A percentile compares a stretch with the other conserved stretches of the same genome.
Evolutionary conservation across 805 yeast genomes (phyloP).

Genomic region (Candida verbasci): DNA sequence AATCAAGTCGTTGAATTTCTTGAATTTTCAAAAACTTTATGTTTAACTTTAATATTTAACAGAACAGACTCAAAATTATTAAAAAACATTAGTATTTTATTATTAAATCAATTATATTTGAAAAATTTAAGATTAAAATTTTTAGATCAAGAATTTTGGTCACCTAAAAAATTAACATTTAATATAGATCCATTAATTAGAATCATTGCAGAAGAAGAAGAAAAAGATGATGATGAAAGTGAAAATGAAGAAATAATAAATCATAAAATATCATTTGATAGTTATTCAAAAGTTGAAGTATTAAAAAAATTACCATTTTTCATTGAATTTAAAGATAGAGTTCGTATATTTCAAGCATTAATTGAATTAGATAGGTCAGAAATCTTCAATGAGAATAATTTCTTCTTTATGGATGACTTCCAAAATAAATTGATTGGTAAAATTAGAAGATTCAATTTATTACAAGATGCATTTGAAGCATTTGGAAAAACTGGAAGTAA

Average conservation of each 20-base stretch:
- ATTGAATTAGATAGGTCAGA: conserved; percentile 49
- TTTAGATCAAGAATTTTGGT: conserved; percentile 53
- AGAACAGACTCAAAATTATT: conserved; percentile 12
- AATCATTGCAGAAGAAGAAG: conserved; percentile 42
- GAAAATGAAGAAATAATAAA: conserved; percentile 5
- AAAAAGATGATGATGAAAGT: conserved; percentile 16
- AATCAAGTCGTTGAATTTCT: conserved; percentile 40
- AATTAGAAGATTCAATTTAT: conserved; percentile 63
- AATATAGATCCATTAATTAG: conserved; percentile 34
- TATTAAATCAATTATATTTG: conserved; percentile 60
- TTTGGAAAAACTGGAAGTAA: conserved; percentile 49
- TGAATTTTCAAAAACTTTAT: conserved; percentile 45
- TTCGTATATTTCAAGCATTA: conserved; percentile 62
- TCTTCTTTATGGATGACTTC: conserved; percentile 5
- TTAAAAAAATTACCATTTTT: conserved; percentile 71
- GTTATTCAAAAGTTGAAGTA: conserved; percentile 40
- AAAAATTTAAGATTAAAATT: conserved; percentile 61
- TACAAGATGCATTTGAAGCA: conserved; percentile 68
- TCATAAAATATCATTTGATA: conserved; percentile 7
- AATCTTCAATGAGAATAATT: conserved; percentile 4
- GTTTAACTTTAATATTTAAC: conserved; percentile 47
- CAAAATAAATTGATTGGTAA: conserved; percentile 37
- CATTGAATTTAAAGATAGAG: conserved; percentile 71
- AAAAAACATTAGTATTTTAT: conserved; percentile 39
- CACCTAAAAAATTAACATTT: conserved; percentile 24